Evolutionary conservation across 1,284 basidiomycete species (phyloP), one percentile per base, ranked within the genome.

Genomic region (Microbotryum violaceum): DNA sequence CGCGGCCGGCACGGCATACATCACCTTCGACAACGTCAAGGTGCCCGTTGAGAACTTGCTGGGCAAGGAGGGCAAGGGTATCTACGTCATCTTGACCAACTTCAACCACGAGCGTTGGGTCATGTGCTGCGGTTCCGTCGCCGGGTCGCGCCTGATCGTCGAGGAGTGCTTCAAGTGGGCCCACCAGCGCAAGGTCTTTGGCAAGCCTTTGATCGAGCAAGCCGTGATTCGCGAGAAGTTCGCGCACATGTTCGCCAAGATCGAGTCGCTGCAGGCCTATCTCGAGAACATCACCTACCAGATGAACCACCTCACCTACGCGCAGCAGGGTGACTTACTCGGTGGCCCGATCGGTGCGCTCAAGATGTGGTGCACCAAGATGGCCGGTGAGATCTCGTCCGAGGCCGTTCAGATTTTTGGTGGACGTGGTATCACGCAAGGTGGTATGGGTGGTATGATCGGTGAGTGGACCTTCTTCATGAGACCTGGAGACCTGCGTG

Each of bases 1-100:
- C 6, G 86, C 88, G 2, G 88, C 89, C 9, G 81, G 81, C 89
- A 91, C 76, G 14, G 60, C 62, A 8, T 92, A 85, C 74, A 81
- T 93, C 70, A 91, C 87, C 0, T 92, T 91, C 71, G 88, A 91
- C 75, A 87, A 92, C 67, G 88, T 90, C 66, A 83, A 83, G 71
- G 88, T 91, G 1, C 90, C 90, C 8, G 80, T 86, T n/a, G 85
- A 84, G 72, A 87, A 93, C 77, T 87, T 89, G 31, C 82, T 96
- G 49, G 91, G 91, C 20, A 81, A 85, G 68, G 89, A 90, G 72
- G 86, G 87, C 61, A 83, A 84, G 58, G 91, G 90, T 50, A 82
- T 93, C 60, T 82, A 83, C 62, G 90, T 91, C 70, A 87, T 76
- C 23, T 70, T 77, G 21, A 55, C 56, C 42, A 61, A 61, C 49